These are phyloP conservation scores for Chlamydomonas sphaeroides DNA, from an alignment of 139 green algal genomes.

Conservation along the genomic window DNA sequence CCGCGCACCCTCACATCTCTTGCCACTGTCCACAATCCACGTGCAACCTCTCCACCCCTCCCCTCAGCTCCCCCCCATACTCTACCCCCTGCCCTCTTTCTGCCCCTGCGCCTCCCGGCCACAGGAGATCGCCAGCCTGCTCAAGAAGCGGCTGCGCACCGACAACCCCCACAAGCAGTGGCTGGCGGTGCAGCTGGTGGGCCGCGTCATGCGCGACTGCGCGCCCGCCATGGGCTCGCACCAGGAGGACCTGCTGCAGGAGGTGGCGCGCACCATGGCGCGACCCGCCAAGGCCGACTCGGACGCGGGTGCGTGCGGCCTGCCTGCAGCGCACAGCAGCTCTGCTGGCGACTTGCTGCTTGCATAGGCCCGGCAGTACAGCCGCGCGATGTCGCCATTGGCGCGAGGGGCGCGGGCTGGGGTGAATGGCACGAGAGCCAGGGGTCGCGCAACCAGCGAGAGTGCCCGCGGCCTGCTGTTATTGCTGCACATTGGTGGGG, in stretches of 20 bases:
- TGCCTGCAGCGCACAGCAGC: no score
- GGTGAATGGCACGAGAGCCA: no score
- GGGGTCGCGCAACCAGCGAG: no score
- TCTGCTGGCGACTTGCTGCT: no score
- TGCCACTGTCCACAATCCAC: no score
- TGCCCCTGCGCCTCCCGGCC: neutral
- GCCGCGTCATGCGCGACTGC: constrained; percentile 64
- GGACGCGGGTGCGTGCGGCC: constrained; percentile 48
- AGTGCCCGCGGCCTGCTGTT: no score
- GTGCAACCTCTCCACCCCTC: neutral
- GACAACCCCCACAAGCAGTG: constrained; percentile 76
- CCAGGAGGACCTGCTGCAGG: constrained; percentile 64
- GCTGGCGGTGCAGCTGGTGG: constrained; percentile 61
- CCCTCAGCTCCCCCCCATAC: no score
- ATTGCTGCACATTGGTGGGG: no score
- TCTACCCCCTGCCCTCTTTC: neutral
- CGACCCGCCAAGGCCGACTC: constrained; percentile 43
- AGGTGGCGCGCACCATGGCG: constrained; percentile 58
- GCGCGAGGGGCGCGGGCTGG: no score
- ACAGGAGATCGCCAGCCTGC: constrained; percentile 55
- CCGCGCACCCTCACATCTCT: no score
- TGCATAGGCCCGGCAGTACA: no score
- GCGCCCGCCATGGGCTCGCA: constrained; percentile 33
- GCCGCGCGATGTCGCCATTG: no score
- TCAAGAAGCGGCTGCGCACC: constrained; percentile 61